Evolutionary conservation across 305 asterid genomes (phyloP).

Genomic region (Fraxinus velutina): DNA sequence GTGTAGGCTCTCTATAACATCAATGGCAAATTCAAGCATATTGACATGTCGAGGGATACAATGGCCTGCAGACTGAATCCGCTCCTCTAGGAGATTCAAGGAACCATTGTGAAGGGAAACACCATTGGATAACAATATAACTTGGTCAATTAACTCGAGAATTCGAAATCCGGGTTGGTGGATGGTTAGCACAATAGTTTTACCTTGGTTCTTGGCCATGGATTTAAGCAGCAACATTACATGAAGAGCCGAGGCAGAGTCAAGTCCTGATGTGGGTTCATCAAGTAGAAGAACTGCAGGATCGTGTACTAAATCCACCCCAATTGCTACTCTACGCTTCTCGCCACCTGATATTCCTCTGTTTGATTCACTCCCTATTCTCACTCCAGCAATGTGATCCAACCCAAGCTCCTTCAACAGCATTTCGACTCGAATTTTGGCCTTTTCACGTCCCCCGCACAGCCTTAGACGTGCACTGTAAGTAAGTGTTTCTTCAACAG

Average conservation of each 20-base stretch:
- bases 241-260: slow-evolving; percentile 63
- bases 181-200: slow-evolving; percentile 55
- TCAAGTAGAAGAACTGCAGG: slow-evolving; percentile 62
- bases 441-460: slow-evolving; percentile 26
- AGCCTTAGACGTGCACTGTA: slow-evolving; percentile 68
- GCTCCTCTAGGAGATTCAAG: slow-evolving; percentile 39
- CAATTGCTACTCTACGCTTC: slow-evolving; percentile 68
- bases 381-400: slow-evolving; percentile 41
- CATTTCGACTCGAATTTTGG: slow-evolving; percentile 28
- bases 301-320: slow-evolving; percentile 65
- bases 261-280: slow-evolving; percentile 78
- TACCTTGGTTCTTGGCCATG: slow-evolving; percentile 46
- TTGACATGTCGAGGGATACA: slow-evolving; percentile 56
- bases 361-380: slow-evolving; percentile 53
- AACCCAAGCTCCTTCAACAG: slow-evolving; percentile 62
- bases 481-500: slow-evolving; percentile 66
- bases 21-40: slow-evolving; percentile 66
- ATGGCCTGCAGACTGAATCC: slow-evolving; percentile 36
- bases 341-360: slow-evolving; percentile 83
- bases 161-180: slow-evolving; percentile 73
- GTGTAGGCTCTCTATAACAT: slow-evolving; percentile 29
- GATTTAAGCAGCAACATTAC: slow-evolving; percentile 44
- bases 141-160: slow-evolving; percentile 48
- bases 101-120: slow-evolving; percentile 60
- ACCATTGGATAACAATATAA: slow-evolving; percentile 50